Base-by-base conservation (phyloP, 768 basidiomycete genomes). In the Leccinum pellstonianum region DNA sequence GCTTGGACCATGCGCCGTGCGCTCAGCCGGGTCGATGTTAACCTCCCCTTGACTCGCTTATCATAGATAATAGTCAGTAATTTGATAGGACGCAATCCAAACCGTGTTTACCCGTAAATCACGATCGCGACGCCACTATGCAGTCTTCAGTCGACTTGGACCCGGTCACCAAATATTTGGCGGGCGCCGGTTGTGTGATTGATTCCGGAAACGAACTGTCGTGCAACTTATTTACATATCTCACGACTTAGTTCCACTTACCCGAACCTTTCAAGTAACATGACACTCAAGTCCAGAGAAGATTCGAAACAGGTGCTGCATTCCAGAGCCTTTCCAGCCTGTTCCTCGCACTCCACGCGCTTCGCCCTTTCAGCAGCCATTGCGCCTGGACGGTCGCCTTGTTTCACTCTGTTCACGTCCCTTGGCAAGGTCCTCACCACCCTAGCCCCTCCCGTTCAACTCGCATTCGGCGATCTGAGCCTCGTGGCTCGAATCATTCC, bases 401-500 rank as follows among this genome's bases (percentile, higher is more conserved):
- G 9, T 56, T 49, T 48, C 38, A 12, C 48, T 15, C 29, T n/a
- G 14, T 58, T 60, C 60, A 68, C 64, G 62, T 67, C 52, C 29
- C 35, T 62, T 14, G 47, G 12, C 59, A 66, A 64, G 64, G 59
- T 48, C 23, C 35, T 52, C 60, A 35, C 27, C 14, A 38, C 51
- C 12, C 43, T 21, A 49, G 35, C 52, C n/a, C 49, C 27, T 12
- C 35, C 14, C 31, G 47, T 56, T 43, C 38, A 12, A 35, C 31
- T n/a, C 33, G 58, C 47, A 23, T 52, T 27, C 57, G 56, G 54
- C 31, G 54, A 55, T 58, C 55, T 56, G 21, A 17, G 59, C 68
- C 62, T 63, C 62, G 58, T 70, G 63, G 54, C 21, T 7, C 52
- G 43, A 50, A 27, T 37, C 59, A 48, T 31, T 49, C 27, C 59